Evolutionary conservation across 306 rosid species (phyloP).

Genomic region (Acacia confusa): DNA sequence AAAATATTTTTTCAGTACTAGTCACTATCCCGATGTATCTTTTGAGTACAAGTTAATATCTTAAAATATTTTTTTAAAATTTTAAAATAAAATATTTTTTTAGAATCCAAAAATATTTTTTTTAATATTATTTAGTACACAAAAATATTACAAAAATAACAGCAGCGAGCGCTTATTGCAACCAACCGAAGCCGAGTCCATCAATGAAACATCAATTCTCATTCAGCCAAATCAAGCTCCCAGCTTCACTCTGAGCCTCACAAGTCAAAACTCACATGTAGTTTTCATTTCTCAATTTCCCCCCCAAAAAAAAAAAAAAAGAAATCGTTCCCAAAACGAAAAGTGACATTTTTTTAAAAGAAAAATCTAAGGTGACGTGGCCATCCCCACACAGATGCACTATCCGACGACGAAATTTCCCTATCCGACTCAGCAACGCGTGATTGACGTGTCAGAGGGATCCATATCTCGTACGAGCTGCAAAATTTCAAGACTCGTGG

Average conservation of each 20-base stretch:
- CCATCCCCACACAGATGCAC: background rate
- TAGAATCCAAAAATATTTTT: no score
- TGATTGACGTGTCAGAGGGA: constrained; percentile 4
- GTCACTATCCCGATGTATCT: no score
- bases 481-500: constrained; percentile 28
- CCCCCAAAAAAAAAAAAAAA: background rate
- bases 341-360: background rate
- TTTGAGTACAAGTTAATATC: no score
- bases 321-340: background rate
- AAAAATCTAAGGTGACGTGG: constrained; percentile 19
- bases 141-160: no score
- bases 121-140: no score
- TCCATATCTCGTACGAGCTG: constrained; percentile 33
- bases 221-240: background rate
- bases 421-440: constrained; percentile 39
- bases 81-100: no score
- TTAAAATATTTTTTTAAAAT: no score
- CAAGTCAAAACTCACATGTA: background rate
- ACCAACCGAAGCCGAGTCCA: no score
- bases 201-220: background rate
- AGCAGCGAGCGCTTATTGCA: no score
- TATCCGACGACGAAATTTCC: no score
- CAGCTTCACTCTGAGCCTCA: background rate
- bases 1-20: no score
- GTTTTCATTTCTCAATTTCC: background rate